phyloP scores from a whole-genome alignment of 1,284 basidiomycete genomes.

The Pseudozyma tsukubaensis region DNA sequence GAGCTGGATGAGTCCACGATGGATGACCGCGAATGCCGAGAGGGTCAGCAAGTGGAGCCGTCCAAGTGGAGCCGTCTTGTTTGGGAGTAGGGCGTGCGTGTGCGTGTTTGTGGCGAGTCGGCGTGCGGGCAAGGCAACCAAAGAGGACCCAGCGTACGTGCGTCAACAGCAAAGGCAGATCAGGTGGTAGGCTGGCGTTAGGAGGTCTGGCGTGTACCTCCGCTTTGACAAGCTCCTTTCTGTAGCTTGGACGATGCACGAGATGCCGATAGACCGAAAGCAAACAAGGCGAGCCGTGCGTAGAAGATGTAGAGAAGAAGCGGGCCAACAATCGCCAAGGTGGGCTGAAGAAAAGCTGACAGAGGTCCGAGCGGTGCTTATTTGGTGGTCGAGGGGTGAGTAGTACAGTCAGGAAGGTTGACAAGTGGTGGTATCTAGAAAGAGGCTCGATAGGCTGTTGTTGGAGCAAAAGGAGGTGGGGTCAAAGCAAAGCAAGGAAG shows the following conservation, averaged over 20 bases:
- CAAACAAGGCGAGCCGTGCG: conserved; percentile 11
- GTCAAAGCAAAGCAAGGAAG: not conserved
- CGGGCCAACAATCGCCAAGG: not conserved
- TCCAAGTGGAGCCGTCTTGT: too few relatives aligned
- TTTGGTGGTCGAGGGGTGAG: not conserved
- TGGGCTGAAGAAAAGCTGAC: not conserved
- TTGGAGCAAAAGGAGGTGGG: not conserved
- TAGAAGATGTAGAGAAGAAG: not conserved
- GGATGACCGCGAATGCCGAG: too few relatives aligned
- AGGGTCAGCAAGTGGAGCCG: too few relatives aligned
- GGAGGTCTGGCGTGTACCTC: not conserved
- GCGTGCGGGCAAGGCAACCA: not conserved
- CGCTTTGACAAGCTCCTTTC: not conserved
- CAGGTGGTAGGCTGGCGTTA: not conserved
- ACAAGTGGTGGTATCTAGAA: too few relatives aligned
- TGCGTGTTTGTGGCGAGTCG: conserved; percentile 6
- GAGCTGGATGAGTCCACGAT: too few relatives aligned
- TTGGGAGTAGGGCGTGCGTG: not conserved
- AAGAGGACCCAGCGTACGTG: not conserved
- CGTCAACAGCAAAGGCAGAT: not conserved
- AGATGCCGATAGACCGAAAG: not conserved
- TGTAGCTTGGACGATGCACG: not conserved
- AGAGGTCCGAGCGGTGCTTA: conserved; percentile 11
- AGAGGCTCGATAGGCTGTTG: too few relatives aligned
- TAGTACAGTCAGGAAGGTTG: not conserved